Evolutionary conservation across 768 basidiomycete genomes (phyloP).

Genomic region (Hydnomerulius pinastri): DNA sequence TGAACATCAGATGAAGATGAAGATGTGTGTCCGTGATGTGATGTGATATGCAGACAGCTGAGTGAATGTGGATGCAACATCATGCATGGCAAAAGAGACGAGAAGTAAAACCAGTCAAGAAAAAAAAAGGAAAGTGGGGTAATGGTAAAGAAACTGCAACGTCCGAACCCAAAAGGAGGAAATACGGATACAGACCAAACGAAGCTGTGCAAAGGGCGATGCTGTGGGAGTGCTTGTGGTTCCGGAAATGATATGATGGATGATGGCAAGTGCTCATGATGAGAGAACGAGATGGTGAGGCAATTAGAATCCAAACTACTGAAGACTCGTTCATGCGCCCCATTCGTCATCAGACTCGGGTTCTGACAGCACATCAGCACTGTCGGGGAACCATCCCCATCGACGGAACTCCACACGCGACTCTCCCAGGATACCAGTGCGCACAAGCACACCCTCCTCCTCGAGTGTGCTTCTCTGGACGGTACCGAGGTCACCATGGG

Average conservation of each 20-base stretch:
- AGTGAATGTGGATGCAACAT: neutral
- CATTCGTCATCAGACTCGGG: slow-evolving; percentile 20
- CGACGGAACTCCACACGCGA: slow-evolving; percentile 52
- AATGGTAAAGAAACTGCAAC: neutral
- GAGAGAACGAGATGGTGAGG: neutral
- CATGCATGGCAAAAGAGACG: neutral
- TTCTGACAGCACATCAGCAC: slow-evolving; percentile 4
- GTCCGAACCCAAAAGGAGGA: neutral
- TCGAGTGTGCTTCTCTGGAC: slow-evolving; percentile 68
- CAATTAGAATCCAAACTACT: neutral
- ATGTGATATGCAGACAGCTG: neutral
- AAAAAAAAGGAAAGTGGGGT: neutral
- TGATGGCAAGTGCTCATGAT: neutral
- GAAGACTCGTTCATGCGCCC: slow-evolving; percentile 15
- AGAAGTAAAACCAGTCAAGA: neutral
- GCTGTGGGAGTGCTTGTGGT: neutral
- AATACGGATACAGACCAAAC: neutral
- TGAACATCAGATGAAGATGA: neutral
- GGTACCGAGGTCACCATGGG: slow-evolving; percentile 69
- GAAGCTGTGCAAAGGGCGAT: neutral
- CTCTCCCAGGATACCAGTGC: slow-evolving; percentile 50
- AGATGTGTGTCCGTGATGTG: neutral
- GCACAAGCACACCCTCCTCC: slow-evolving; percentile 75
- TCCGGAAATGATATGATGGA: neutral
- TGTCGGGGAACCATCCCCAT: slow-evolving; percentile 68